phyloP scores from a whole-genome alignment of 225 moss, liverwort and hornwort species.

The Sphagnum tenellum region DNA sequence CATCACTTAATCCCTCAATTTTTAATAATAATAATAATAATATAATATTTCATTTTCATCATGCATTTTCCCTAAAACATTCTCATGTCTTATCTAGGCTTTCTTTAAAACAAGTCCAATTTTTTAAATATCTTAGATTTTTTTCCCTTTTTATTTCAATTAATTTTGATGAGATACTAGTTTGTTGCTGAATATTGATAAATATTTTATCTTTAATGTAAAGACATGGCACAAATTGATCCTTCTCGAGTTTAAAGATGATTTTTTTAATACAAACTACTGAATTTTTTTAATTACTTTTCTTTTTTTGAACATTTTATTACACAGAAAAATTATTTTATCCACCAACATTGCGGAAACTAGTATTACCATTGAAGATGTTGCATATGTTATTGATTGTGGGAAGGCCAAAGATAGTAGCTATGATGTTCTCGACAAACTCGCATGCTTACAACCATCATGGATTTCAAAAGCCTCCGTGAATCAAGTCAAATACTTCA shows the following conservation, averaged over 20 bases:
- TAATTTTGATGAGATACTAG: too few relatives aligned
- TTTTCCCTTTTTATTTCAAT: too few relatives aligned
- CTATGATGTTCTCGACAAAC: constrained; percentile 69
- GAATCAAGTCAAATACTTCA: constrained; percentile 29
- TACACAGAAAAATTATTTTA: constrained; percentile 61
- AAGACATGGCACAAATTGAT: not conserved
- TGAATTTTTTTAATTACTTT: not conserved
- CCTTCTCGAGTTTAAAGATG: not conserved
- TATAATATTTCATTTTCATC: too few relatives aligned
- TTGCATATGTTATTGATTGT: constrained; percentile 77
- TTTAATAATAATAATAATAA: not conserved
- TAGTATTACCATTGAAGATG: constrained; percentile 90
- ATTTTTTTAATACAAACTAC: not conserved
- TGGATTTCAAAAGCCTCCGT: constrained; percentile 86
- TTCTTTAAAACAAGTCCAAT: too few relatives aligned
- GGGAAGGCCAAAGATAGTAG: constrained; percentile 85
- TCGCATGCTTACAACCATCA: constrained; percentile 61
- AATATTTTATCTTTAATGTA: too few relatives aligned
- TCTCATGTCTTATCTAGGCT: too few relatives aligned
- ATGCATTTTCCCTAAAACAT: too few relatives aligned
- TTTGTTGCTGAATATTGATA: too few relatives aligned
- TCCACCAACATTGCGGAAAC: constrained; percentile 84
- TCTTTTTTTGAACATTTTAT: too few relatives aligned
- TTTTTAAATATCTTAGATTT: too few relatives aligned
- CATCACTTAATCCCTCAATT: not conserved